phyloP scores from a whole-genome alignment of 768 basidiomycete genomes.

The Melanogaster broomeanus region DNA sequence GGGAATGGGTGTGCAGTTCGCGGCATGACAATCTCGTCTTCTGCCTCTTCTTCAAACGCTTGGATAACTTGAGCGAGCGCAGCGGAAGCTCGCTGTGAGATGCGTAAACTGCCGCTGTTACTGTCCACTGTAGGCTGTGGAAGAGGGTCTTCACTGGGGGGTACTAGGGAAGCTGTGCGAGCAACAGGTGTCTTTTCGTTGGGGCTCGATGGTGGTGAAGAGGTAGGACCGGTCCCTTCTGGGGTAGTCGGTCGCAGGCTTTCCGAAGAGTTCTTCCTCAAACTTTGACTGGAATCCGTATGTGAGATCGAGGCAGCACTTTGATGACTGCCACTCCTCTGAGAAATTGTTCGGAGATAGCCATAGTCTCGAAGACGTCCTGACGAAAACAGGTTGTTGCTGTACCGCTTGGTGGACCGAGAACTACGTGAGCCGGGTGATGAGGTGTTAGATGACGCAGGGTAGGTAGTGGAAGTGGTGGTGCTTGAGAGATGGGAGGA shows the following conservation, averaged over 20 bases:
- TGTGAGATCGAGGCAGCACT: conserved; percentile 44
- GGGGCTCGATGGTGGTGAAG: conserved; percentile 44
- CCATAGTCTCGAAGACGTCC: conserved; percentile 75
- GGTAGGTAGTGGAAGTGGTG: conserved; percentile 35
- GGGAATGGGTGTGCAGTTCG: conserved; percentile 53
- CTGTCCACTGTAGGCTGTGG: conserved; percentile 17
- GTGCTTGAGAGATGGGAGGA: conserved; percentile 39
- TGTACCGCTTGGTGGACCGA: conserved; percentile 68
- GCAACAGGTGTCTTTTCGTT: conserved; percentile 40
- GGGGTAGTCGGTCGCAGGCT: conserved; percentile 57
- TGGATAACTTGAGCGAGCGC: conserved; percentile 76
- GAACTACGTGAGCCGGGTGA: conserved; percentile 39
- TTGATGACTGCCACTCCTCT: conserved; percentile 42
- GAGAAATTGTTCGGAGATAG: conserved; percentile 61
- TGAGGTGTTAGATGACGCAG: conserved; percentile 41
- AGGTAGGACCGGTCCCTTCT: conserved; percentile 45
- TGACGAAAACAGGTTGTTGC: conserved; percentile 86
- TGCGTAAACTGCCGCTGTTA: conserved; percentile 18
- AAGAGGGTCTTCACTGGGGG: conserved; percentile 33
- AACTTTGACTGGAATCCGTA: conserved; percentile 46
- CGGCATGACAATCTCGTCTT: conserved; percentile 78
- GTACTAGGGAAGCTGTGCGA: conserved; percentile 44
- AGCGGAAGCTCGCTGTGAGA: conserved; percentile 62
- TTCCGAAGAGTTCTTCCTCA: conserved; percentile 48
- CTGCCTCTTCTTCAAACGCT: conserved; percentile 72